Conservation (phyloP, 352 stramenopile genomes). For the Globisporangium yorkense region DNA sequence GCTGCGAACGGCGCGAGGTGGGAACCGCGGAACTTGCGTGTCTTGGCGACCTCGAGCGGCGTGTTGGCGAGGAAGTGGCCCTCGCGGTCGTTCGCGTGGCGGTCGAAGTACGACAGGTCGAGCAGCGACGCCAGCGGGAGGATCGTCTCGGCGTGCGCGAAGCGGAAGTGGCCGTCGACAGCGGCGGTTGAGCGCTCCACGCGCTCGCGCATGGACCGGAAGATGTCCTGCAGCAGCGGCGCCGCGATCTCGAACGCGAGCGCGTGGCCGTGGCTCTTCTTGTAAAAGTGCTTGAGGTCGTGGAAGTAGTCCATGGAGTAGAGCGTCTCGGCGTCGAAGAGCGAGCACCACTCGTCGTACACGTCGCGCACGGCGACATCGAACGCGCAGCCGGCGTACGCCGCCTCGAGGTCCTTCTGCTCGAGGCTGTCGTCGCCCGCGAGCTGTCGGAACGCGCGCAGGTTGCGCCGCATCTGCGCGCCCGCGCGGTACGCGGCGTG, state of each 20-base stretch:
- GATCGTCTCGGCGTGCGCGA: constrained; percentile 82
- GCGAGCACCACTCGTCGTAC: constrained; percentile 54
- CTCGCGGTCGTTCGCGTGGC: constrained; percentile 39
- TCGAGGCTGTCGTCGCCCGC: constrained; percentile 11
- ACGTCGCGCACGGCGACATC: constrained; percentile 51
- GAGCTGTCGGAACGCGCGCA: constrained; percentile 38
- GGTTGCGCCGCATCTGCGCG: constrained; percentile 42
- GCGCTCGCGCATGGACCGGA: constrained; percentile 43
- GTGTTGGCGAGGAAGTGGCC: constrained; percentile 59
- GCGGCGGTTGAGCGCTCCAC: constrained; percentile 4
- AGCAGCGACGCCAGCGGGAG: constrained; percentile 66
- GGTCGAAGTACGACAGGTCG: constrained; percentile 68
- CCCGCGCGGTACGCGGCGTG: constrained; percentile 46
- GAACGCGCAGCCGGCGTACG: constrained; percentile 77
- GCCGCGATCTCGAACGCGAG: constrained; percentile 71
- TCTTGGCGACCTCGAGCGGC: constrained; percentile 35
- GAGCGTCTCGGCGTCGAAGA: constrained; percentile 63
- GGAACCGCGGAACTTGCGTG: constrained; percentile 54
- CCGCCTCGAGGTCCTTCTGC: constrained; percentile 67
- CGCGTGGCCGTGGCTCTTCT: constrained; percentile 70
- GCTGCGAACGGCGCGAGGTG: constrained; percentile 62
- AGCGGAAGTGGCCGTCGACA: constrained; percentile 70
- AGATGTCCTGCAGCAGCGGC: constrained; percentile 62
- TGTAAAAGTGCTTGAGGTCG: constrained; percentile 85
- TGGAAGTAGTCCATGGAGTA: constrained; percentile 83